Conservation (phyloP, 2,329 filamentous ascomycete genomes). For the Colletotrichum lentis region DNA sequence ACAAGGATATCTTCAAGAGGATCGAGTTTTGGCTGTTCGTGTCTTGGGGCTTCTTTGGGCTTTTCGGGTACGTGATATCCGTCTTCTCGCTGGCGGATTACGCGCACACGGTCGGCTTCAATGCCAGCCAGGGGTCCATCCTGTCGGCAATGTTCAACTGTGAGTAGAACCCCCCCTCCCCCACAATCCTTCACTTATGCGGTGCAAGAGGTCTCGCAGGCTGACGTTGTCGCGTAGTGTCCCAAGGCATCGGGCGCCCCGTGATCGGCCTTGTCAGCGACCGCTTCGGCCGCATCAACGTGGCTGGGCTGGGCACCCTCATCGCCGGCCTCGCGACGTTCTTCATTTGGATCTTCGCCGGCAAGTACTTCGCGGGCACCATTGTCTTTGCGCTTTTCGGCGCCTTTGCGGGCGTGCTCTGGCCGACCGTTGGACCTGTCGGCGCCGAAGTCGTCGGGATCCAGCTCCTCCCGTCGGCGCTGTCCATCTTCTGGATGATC, state of each 20-base stretch:
- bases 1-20: constrained; percentile 67
- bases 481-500: constrained; percentile 77
- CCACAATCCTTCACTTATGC: constrained; percentile 39
- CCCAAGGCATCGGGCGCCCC: constrained; percentile 73
- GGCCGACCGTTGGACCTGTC: constrained; percentile 73
- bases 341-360: constrained; percentile 77
- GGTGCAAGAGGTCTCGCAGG: neutral
- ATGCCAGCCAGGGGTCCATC: constrained; percentile 71
- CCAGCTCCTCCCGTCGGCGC: constrained; percentile 68
- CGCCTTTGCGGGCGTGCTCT: constrained; percentile 74
- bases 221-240: constrained; percentile 48
- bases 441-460: constrained; percentile 78
- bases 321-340: constrained; percentile 71
- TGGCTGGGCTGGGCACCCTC: constrained; percentile 71
- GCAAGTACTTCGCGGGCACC: constrained; percentile 68
- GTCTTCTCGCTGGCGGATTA: constrained; percentile 81
- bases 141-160: constrained; percentile 78
- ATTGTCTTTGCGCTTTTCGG: constrained; percentile 77
- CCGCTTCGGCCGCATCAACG: constrained; percentile 74
- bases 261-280: constrained; percentile 78
- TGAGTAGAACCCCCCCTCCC: constrained; percentile 47
- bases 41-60: constrained; percentile 73
- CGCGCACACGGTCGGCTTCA: constrained; percentile 71
- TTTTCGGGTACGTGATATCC: constrained; percentile 79
- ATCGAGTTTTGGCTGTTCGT: constrained; percentile 71